A percentile compares a stretch with the other conserved stretches of the same genome.
phyloP scores from a whole-genome alignment of 495 filamentous ascomycete genomes.

The Penicillium crystallinum region DNA sequence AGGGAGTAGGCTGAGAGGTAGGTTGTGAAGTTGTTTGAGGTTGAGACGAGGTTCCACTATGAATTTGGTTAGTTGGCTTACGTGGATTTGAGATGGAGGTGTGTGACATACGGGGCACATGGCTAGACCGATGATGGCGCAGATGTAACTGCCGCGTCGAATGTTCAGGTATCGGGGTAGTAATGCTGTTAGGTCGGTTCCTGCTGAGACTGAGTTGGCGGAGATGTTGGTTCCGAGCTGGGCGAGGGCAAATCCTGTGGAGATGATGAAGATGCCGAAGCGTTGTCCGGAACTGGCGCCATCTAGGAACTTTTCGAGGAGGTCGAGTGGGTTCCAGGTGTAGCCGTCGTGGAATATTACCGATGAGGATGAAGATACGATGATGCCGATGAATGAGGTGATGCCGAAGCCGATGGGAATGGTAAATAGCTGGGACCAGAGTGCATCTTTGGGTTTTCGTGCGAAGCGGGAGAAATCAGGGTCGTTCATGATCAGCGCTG shows the following conservation, averaged over 20 bases:
- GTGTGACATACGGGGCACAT: slow-evolving; percentile 64
- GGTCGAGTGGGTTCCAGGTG: slow-evolving; percentile 82
- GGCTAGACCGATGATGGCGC: slow-evolving; percentile 73
- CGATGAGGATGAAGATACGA: slow-evolving; percentile 79
- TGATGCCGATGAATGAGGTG: slow-evolving; percentile 90
- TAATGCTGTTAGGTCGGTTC: slow-evolving; percentile 89
- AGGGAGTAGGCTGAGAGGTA: slow-evolving; percentile 95
- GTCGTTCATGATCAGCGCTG: slow-evolving; percentile 72
- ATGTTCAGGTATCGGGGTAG: slow-evolving; percentile 83
- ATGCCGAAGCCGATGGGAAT: slow-evolving; percentile 84
- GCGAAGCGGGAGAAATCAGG: slow-evolving; percentile 91
- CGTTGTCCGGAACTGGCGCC: slow-evolving; percentile 71
- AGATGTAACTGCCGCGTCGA: slow-evolving; percentile 85
- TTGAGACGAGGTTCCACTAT: slow-evolving; percentile 69
- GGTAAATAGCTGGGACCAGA: slow-evolving; percentile 87
- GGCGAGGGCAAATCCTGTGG: slow-evolving; percentile 75
- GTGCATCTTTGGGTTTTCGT: slow-evolving; percentile 67
- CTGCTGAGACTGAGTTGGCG: slow-evolving; percentile 84
- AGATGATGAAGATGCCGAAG: slow-evolving; percentile 85
- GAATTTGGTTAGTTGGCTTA: background rate
- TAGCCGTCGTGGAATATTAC: slow-evolving; percentile 68
- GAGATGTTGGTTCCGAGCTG: slow-evolving; percentile 93
- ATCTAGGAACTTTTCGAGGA: slow-evolving; percentile 68
- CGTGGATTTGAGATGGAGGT: background rate
- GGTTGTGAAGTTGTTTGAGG: slow-evolving; percentile 86